A percentile compares a stretch with the other conserved stretches of the same genome.
Evolutionary conservation across 352 stramenopile species (phyloP).

Genomic region (Phytophthora podocarpi): DNA sequence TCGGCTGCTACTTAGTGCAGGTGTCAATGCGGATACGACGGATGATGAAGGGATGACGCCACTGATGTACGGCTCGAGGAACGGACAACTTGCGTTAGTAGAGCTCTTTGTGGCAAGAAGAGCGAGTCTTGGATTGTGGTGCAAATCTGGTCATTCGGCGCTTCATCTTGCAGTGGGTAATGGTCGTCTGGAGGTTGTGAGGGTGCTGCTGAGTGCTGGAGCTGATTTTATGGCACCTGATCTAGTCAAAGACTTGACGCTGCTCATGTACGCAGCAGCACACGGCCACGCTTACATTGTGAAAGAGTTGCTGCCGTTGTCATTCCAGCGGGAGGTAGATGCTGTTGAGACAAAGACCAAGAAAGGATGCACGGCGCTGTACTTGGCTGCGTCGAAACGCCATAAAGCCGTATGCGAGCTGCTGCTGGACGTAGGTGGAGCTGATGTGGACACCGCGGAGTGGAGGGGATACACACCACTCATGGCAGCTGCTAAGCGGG

Average conservation of each 20-base stretch:
- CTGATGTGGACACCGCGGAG: conserved; percentile 19
- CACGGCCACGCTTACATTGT: conserved; percentile 30
- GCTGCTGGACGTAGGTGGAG: conserved; percentile 30
- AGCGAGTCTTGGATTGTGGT: conserved; percentile 10
- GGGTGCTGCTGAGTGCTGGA: conserved; percentile 20
- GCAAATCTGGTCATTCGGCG: conserved; percentile 18
- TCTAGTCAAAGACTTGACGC: conserved; percentile 19
- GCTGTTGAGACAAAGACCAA: conserved; percentile 26
- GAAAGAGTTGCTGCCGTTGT: conserved; percentile 17
- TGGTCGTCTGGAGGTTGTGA: conserved; percentile 27
- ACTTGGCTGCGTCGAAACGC: conserved; percentile 22
- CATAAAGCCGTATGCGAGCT: conserved; percentile 30
- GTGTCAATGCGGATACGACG: conserved; percentile 14
- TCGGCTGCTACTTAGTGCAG: conserved; percentile 17
- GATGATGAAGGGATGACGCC: conserved; percentile 30
- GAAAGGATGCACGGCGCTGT: conserved; percentile 24
- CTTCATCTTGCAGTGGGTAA: conserved; percentile 27
- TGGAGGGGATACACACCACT: conserved; percentile 33
- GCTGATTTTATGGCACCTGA: conserved; percentile 21
- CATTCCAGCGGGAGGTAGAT: conserved; percentile 8
- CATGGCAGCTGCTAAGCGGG: conserved; percentile 32
- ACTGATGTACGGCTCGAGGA: conserved; percentile 30
- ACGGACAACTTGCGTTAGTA: conserved; percentile 23
- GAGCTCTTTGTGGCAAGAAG: conserved; percentile 20
- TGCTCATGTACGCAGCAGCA: conserved; percentile 30